Evolutionary conservation across 768 basidiomycete genomes (phyloP).

Genomic region (Agaricus sinodeliciosus): DNA sequence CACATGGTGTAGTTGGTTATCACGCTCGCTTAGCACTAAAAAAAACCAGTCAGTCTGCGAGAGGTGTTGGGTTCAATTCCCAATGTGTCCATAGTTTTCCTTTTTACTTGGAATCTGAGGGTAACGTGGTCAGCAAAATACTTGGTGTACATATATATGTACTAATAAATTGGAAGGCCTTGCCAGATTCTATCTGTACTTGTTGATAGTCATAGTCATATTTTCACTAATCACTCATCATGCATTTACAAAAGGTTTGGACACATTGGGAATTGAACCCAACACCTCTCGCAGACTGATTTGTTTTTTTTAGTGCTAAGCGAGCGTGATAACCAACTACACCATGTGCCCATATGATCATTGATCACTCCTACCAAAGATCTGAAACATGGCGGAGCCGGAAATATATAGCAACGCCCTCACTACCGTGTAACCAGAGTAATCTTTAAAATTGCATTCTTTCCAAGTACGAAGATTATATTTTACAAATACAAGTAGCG

Average conservation of each 20-base stretch:
- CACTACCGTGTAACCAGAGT: neutral
- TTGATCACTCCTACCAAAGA: neutral
- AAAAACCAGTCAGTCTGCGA: neutral
- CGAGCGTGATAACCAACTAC: slow-evolving; percentile 18
- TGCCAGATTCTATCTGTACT: too few relatives aligned
- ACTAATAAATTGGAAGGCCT: too few relatives aligned
- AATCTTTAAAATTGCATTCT: neutral
- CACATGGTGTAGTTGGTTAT: slow-evolving; percentile 19
- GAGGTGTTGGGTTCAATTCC: slow-evolving; percentile 15
- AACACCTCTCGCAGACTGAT: slow-evolving; percentile 13
- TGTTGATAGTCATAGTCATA: too few relatives aligned
- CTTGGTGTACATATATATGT: too few relatives aligned
- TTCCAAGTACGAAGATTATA: slow-evolving; percentile 15
- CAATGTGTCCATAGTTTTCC: slow-evolving; percentile 14
- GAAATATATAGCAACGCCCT: neutral
- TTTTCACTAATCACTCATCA: too few relatives aligned
- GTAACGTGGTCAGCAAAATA: neutral
- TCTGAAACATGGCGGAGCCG: too few relatives aligned
- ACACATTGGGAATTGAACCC: slow-evolving; percentile 15
- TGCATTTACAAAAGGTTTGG: slow-evolving; percentile 4
- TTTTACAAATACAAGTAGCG: slow-evolving; percentile 23
- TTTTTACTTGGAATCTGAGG: too few relatives aligned
- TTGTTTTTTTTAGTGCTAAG: slow-evolving; percentile 9
- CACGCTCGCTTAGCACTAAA: slow-evolving; percentile 15
- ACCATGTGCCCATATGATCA: slow-evolving; percentile 13